These are phyloP conservation scores for Nematocida displodere DNA, from an alignment of 371 early-diverging fungal genomes.

Conservation along the genomic window DNA sequence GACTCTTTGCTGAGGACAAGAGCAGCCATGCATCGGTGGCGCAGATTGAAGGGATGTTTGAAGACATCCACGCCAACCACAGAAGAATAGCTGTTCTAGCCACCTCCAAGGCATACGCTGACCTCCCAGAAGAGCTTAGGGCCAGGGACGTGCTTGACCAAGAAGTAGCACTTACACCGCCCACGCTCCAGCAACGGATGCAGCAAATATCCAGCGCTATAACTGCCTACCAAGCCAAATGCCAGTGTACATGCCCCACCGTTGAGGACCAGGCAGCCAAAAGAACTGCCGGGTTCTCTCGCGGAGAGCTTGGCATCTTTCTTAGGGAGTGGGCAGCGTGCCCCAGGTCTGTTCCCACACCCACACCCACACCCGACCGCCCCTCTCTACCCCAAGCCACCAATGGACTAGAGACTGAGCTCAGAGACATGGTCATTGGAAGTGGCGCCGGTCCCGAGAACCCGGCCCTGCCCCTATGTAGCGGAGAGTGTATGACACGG, in stretches of 20 bases:
- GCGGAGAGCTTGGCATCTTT: constrained; percentile 17
- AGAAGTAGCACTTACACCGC: background rate
- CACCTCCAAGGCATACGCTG: background rate
- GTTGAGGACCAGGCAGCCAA: too few species aligned
- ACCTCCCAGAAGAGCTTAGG: constrained; percentile 13
- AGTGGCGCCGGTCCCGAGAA: too few species aligned
- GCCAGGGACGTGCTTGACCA: constrained; percentile 12
- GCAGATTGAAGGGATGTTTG: constrained; percentile 22
- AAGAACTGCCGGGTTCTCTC: constrained; percentile 45
- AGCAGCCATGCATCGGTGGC: background rate
- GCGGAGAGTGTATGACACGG: constrained; percentile 27
- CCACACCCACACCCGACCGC: too few species aligned
- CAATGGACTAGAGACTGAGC: too few species aligned
- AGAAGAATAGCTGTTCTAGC: constrained; percentile 23
- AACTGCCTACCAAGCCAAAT: background rate
- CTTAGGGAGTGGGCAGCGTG: background rate
- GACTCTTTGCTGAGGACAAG: constrained; percentile 6
- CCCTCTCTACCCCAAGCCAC: too few species aligned
- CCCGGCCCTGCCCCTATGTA: background rate
- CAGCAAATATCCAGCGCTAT: background rate
- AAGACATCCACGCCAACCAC: constrained; percentile 13
- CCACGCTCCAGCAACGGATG: constrained; percentile 4
- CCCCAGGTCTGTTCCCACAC: background rate
- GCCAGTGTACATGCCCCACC: background rate
- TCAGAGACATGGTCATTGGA: too few species aligned